Conservation (phyloP, 768 basidiomycete species). For the Naematelia encephala region DNA sequence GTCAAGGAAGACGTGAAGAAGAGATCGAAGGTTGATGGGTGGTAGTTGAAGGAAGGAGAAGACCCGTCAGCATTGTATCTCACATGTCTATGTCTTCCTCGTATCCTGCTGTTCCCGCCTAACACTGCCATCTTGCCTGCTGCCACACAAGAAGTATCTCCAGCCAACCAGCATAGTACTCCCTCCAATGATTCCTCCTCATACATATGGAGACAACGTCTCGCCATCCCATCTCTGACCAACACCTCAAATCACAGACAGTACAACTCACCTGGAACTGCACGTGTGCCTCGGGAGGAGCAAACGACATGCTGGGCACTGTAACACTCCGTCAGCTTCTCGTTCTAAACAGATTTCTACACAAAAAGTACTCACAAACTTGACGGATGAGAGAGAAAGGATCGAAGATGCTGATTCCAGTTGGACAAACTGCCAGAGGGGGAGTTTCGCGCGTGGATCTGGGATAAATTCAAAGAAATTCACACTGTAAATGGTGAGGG, state of each 20-base stretch:
- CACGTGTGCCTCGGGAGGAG: conserved; percentile 88
- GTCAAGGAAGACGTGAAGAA: too few relatives aligned
- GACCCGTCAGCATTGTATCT: conserved; percentile 6
- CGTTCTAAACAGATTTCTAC: neutral
- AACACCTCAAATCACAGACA: neutral
- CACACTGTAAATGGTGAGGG: neutral
- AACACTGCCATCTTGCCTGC: too few relatives aligned
- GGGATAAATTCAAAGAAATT: conserved; percentile 17
- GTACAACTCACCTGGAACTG: conserved; percentile 75
- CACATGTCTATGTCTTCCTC: too few relatives aligned
- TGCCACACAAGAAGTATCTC: too few relatives aligned
- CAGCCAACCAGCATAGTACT: neutral
- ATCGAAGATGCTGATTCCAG: neutral
- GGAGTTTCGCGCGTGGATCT: conserved; percentile 12
- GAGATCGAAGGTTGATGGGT: too few relatives aligned
- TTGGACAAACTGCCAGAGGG: neutral
- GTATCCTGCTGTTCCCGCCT: too few relatives aligned
- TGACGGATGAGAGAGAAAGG: conserved; percentile 1
- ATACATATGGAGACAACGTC: neutral
- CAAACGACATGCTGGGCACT: conserved; percentile 78
- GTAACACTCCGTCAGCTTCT: neutral
- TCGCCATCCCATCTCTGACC: neutral
- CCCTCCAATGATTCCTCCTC: conserved; percentile 4
- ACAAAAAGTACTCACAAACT: conserved; percentile 1
- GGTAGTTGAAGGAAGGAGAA: conserved; percentile 2